A percentile compares a stretch with the other conserved stretches of the same genome.
Evolutionary conservation across 2,329 filamentous ascomycete genomes (phyloP).

Genomic region (Aotearoamyces nothofagi): DNA sequence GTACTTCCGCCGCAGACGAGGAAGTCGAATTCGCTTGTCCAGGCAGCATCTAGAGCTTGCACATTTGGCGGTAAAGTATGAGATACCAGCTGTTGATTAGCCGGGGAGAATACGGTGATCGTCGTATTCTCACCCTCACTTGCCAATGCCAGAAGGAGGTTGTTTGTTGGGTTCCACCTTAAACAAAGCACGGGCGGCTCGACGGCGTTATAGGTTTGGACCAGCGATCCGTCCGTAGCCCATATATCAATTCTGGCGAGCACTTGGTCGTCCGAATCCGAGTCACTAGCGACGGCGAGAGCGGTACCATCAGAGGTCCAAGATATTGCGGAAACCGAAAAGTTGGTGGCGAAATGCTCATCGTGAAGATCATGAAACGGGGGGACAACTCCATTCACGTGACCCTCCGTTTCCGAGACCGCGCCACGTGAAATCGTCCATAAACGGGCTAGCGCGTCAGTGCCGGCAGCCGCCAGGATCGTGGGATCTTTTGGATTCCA

Average conservation of each 20-base stretch:
- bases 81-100: slow-evolving; percentile 18
- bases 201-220: slow-evolving; percentile 38
- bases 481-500: slow-evolving; percentile 51
- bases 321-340: slow-evolving; percentile 41
- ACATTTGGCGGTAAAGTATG: slow-evolving; percentile 32
- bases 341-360: slow-evolving; percentile 32
- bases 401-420: slow-evolving; percentile 22
- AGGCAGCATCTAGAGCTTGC: slow-evolving; percentile 40
- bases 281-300: slow-evolving; percentile 43
- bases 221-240: slow-evolving; percentile 33
- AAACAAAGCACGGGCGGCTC: slow-evolving; percentile 48
- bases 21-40: slow-evolving; percentile 43
- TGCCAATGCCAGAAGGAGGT: slow-evolving; percentile 39
- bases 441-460: slow-evolving; percentile 54
- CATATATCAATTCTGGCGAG: slow-evolving; percentile 37
- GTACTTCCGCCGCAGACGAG: slow-evolving; percentile 41
- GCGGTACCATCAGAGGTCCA: slow-evolving; percentile 41
- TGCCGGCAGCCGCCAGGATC: slow-evolving; percentile 51
- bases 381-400: slow-evolving; percentile 18
- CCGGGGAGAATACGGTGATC: slow-evolving; percentile 34
- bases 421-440: slow-evolving; percentile 43
- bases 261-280: slow-evolving; percentile 25
- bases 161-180: slow-evolving; percentile 41
- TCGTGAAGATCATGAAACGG: slow-evolving; percentile 32
- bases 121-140: slow-evolving; percentile 36